Evolutionary conservation across 208 protist species (phyloP).

Genomic region (Porcisia hertigi): DNA sequence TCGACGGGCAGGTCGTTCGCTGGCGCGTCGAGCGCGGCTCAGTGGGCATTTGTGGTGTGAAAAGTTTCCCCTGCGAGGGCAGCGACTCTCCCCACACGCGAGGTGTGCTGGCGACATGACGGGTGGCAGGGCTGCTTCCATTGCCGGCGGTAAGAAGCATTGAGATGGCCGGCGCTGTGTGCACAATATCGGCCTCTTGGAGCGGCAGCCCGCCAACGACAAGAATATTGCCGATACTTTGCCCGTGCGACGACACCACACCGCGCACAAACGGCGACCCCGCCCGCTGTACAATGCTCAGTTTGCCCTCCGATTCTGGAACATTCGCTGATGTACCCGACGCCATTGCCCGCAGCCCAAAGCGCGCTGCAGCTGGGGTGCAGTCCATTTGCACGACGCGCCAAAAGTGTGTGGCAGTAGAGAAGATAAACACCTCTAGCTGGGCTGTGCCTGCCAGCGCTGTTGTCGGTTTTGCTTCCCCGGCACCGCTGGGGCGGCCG

Average conservation of each 20-base stretch:
- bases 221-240: constrained; percentile 21
- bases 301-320: neutral
- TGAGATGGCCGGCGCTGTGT: constrained; percentile 24
- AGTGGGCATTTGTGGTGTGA: constrained; percentile 15
- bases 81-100: neutral
- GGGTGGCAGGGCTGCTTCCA: neutral
- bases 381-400: constrained; percentile 43
- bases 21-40: constrained; percentile 14
- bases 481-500: constrained; percentile 19
- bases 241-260: constrained; percentile 24
- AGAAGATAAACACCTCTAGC: constrained; percentile 62
- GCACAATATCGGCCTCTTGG: constrained; percentile 14
- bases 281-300: neutral
- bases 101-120: neutral
- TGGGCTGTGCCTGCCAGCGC: neutral
- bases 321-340: neutral
- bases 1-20: constrained; percentile 11
- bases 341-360: constrained; percentile 28
- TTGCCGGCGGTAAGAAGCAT: constrained; percentile 14
- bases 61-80: neutral
- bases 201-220: constrained; percentile 30
- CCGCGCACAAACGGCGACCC: constrained; percentile 18
- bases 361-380: constrained; percentile 31
- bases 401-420: constrained; percentile 60
- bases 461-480: neutral